These are phyloP conservation scores for Eimeria falciformis DNA, from an alignment of 169 alveolate genomes.

Conservation along the genomic window DNA sequence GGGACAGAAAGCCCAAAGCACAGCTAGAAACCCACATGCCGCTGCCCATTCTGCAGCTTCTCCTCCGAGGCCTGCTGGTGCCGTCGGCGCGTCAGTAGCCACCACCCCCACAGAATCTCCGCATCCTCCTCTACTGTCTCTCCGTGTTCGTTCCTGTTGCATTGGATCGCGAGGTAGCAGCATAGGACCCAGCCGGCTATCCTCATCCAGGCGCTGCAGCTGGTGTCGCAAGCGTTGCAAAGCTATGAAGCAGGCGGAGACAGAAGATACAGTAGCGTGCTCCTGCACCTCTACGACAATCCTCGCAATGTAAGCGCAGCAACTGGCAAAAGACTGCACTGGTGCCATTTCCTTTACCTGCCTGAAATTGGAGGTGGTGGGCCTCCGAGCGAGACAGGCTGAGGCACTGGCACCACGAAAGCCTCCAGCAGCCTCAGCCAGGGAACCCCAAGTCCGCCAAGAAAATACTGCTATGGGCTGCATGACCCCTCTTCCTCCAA, in stretches of 20 bases:
- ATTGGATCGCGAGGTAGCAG: no score
- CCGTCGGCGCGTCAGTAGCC: neutral
- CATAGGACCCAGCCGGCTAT: neutral
- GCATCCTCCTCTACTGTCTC: no score
- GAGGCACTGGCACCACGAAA: constrained; percentile 47
- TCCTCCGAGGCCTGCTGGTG: neutral
- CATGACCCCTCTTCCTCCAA: neutral
- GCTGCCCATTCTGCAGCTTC: constrained; percentile 68
- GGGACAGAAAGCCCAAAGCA: constrained; percentile 56
- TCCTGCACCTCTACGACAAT: constrained; percentile 56
- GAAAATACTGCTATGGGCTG: neutral
- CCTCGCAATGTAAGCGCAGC: constrained; percentile 9
- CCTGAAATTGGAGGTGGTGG: no score
- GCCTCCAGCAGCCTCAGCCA: constrained; percentile 50
- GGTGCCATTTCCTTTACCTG: neutral
- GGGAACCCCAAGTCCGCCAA: constrained; percentile 17
- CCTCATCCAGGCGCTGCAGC: constrained; percentile 50
- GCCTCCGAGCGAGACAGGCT: neutral
- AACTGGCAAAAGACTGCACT: neutral
- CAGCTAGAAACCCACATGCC: constrained; percentile 21
- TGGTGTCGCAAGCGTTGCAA: constrained; percentile 72
- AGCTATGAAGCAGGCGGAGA: constrained; percentile 18
- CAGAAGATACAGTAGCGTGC: constrained; percentile 76
- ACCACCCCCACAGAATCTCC: neutral
- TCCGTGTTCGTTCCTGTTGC: no score